phyloP scores from a whole-genome alignment of 768 basidiomycete species.

The Rhodosporidiobolus sp. region DNA sequence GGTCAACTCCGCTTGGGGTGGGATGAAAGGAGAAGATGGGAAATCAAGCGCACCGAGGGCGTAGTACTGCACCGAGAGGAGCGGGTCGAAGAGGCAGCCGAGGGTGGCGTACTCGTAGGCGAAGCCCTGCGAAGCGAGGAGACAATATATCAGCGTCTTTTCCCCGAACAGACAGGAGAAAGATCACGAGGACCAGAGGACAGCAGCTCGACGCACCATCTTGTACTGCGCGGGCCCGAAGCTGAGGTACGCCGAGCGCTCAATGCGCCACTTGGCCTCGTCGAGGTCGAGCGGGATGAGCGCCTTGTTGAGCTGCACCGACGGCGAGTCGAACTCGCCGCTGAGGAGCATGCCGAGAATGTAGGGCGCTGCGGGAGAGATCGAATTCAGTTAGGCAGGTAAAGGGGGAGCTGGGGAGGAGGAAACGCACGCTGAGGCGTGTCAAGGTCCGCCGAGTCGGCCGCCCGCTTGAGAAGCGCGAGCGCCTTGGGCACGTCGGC shows the following conservation, averaged over 20 bases:
- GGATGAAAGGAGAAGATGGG: too few relatives aligned
- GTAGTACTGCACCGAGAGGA: constrained; percentile 88
- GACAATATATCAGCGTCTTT: too few relatives aligned
- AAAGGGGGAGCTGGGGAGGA: constrained; percentile 5
- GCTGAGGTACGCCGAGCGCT: constrained; percentile 74
- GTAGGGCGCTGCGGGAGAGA: constrained; percentile 50
- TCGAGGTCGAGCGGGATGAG: constrained; percentile 50
- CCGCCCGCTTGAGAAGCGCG: constrained; percentile 71
- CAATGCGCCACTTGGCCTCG: constrained; percentile 73
- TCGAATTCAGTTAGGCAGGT: not conserved
- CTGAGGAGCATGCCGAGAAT: constrained; percentile 83
- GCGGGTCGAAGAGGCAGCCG: constrained; percentile 80
- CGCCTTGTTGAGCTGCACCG: constrained; percentile 57
- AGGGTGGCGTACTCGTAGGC: constrained; percentile 86
- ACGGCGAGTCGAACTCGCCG: constrained; percentile 70
- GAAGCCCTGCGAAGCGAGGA: constrained; percentile 55
- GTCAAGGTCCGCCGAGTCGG: constrained; percentile 67
- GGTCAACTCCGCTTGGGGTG: constrained; percentile 37
- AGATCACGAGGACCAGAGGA: too few relatives aligned
- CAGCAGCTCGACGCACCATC: constrained; percentile 48
- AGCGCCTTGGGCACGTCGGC: constrained; percentile 60
- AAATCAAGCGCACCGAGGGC: constrained; percentile 42
- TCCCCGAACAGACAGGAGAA: too few relatives aligned
- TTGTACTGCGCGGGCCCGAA: constrained; percentile 85
- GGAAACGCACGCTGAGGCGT: constrained; percentile 70